A percentile compares a stretch with the other conserved stretches of the same genome.
Evolutionary conservation across 192 early-diverging fungal genomes (phyloP).

Genomic region (Coemansia erecta): DNA sequence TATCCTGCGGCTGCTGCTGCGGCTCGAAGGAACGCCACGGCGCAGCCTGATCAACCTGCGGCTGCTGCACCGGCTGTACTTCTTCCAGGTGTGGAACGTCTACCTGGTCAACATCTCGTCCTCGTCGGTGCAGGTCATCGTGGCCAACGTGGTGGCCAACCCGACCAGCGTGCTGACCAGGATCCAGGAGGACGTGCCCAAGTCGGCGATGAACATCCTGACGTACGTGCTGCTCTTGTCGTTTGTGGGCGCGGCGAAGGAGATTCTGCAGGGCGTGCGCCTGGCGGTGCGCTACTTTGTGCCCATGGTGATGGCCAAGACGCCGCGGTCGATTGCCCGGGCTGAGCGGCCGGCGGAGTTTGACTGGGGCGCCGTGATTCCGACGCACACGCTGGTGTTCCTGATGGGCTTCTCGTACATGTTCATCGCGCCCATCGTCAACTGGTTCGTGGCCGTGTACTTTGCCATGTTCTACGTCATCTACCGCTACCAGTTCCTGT

Average conservation of each 20-base stretch:
- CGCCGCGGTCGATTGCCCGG: conserved; percentile 66
- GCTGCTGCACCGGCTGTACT: conserved; percentile 70
- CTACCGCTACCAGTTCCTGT: conserved; percentile 80
- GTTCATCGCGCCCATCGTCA: conserved; percentile 76
- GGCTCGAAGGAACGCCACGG: conserved; percentile 61
- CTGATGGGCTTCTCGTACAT: conserved; percentile 75
- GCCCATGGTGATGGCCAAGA: conserved; percentile 59
- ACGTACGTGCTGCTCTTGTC: conserved; percentile 80
- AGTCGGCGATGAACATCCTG: conserved; percentile 77
- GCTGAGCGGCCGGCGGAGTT: conserved; percentile 54
- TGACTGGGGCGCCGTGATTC: conserved; percentile 63
- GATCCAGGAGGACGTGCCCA: conserved; percentile 67
- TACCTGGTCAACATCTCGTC: conserved; percentile 75
- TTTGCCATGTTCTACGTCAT: conserved; percentile 72
- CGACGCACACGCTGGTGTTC: conserved; percentile 67
- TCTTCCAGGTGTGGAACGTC: conserved; percentile 79
- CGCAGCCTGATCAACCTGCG: conserved; percentile 60
- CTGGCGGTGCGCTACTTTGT: conserved; percentile 64
- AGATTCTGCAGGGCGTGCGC: conserved; percentile 66
- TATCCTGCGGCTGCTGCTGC: conserved; percentile 61
- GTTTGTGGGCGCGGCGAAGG: conserved; percentile 62
- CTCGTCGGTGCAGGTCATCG: conserved; percentile 56
- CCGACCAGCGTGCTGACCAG: conserved; percentile 43
- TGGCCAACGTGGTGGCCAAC: conserved; percentile 17
- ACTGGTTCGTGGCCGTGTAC: conserved; percentile 72